phyloP scores from a whole-genome alignment of 2,329 filamentous ascomycete genomes.

The Talaromyces rugulosus region DNA sequence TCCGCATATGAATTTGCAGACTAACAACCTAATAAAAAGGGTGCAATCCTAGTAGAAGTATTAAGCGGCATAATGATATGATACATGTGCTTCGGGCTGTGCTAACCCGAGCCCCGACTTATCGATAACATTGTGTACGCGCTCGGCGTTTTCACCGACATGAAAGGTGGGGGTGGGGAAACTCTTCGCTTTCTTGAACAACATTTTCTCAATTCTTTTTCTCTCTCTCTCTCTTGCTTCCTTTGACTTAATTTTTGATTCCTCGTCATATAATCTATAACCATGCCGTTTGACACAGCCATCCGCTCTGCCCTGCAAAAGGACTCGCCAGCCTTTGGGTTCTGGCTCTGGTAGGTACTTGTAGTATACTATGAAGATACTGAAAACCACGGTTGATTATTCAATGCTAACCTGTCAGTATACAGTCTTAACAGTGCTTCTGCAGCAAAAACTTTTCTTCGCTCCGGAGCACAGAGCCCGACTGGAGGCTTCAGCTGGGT shows the following conservation, averaged over 20 bases:
- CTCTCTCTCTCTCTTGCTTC: background rate
- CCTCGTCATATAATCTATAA: background rate
- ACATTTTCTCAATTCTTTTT: background rate
- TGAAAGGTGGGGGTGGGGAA: background rate
- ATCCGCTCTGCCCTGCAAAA: constrained; percentile 6
- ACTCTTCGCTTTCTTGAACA: background rate
- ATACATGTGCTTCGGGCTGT: background rate
- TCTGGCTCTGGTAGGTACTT: constrained; percentile 11
- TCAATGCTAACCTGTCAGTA: background rate
- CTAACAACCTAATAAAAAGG: too few relatives aligned
- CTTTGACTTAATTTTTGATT: background rate
- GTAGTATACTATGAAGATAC: background rate
- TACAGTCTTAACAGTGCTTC: constrained; percentile 8
- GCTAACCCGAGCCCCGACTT: background rate
- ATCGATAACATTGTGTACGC: background rate
- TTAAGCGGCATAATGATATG: too few relatives aligned
- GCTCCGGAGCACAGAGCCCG: constrained; percentile 1
- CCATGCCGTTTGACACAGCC: constrained; percentile 12
- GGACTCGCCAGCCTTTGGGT: constrained; percentile 8
- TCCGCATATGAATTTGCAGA: too few relatives aligned
- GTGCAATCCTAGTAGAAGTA: background rate
- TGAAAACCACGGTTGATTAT: background rate
- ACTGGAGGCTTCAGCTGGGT: constrained; percentile 12
- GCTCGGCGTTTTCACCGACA: background rate
- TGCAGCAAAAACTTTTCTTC: constrained; percentile 12